Evolutionary conservation across 495 filamentous ascomycete species (phyloP), one percentile per base, ranked within the genome.

Genomic region (Lophiostoma macrostomum): DNA sequence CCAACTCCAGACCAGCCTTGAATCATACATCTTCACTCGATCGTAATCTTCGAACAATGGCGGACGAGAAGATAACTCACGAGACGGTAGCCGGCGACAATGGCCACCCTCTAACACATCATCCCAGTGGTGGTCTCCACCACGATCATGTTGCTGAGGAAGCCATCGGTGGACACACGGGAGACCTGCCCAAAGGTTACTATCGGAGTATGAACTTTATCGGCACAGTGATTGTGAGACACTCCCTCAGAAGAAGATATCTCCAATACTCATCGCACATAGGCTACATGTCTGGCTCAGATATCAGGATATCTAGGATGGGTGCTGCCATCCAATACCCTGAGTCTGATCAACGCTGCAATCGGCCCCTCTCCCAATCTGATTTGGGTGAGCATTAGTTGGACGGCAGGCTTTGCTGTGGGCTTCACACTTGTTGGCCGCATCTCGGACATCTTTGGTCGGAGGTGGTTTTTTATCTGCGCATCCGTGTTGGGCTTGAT

Each of bases 371-470:
- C 60, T 35, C 51, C 51, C 12, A 56, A 61, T 32, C 50, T 61
- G 29, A 56, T 61, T 22, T 61, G 57, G 57, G 43, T 61, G 7
- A 35, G 51, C 11, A 39, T 61, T 22, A 27, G 29, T 11, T 61
- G 52, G 51, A 61, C 57, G 0, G 45, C 57, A 23, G 57, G 52
- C 23, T 48, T 58, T 28, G 49, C 61, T 8, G 70, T 74, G 7
- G 67, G 58, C 22, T 53, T 71, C 20, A 57, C 69, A 16, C 57
- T 72, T 14, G 69, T 79, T 11, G 78, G 78, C 12, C 73, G 75
- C 30, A 55, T 80, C 5, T 69, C 70, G 2, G 76, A 81, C 63
- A 74, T 80, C 31, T 80, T 81, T 42, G 77, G 78, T 31, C 71
- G 77, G 32, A 69, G 75, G 50, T 78, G 69, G 61, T 73, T 78